A percentile compares a stretch with the other conserved stretches of the same genome.
These are phyloP conservation scores for Harringtonia aguacate DNA, from an alignment of 2,329 filamentous ascomycete genomes.

Conservation along the genomic window DNA sequence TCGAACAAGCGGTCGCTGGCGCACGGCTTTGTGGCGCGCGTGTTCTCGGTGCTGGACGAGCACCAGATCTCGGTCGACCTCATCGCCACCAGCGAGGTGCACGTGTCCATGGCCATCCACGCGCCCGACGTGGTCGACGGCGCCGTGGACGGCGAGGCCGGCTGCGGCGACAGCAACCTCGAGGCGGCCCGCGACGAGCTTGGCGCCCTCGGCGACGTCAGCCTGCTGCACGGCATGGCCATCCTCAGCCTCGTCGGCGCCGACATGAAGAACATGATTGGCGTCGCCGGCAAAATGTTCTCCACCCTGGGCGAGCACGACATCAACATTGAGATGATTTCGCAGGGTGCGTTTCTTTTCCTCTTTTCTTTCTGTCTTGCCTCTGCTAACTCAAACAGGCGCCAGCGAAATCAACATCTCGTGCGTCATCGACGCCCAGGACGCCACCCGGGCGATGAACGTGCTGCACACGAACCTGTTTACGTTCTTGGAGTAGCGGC, in stretches of 20 bases:
- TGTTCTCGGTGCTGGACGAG: slow-evolving; percentile 83
- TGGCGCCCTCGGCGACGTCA: slow-evolving; percentile 75
- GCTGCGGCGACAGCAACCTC: slow-evolving; percentile 37
- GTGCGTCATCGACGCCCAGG: slow-evolving; percentile 85
- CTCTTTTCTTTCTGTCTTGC: slow-evolving; percentile 14
- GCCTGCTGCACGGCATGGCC: slow-evolving; percentile 83
- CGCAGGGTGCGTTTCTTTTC: slow-evolving; percentile 58
- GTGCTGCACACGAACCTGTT: slow-evolving; percentile 95
- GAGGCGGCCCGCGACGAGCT: slow-evolving; percentile 45
- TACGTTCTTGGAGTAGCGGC: slow-evolving; percentile 78
- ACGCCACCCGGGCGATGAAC: slow-evolving; percentile 89
- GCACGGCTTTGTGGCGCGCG: slow-evolving; percentile 88
- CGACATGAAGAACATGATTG: slow-evolving; percentile 96
- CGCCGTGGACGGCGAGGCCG: slow-evolving; percentile 16
- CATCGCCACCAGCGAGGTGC: slow-evolving; percentile 92
- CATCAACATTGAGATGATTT: slow-evolving; percentile 99
- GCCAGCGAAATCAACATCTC: slow-evolving; percentile 99
- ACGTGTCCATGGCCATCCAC: slow-evolving; percentile 95
- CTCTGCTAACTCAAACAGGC: slow-evolving; percentile 36
- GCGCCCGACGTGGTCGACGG: slow-evolving; percentile 50
- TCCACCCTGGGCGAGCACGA: slow-evolving; percentile 85
- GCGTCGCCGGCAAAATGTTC: slow-evolving; percentile 91
- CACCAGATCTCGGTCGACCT: slow-evolving; percentile 87
- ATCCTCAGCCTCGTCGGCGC: slow-evolving; percentile 91
- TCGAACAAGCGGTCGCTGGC: slow-evolving; percentile 94